A percentile compares a stretch with the other conserved stretches of the same genome.
Evolutionary conservation across 129 eudicot species (phyloP).

Genomic region (Mikania micrantha): DNA sequence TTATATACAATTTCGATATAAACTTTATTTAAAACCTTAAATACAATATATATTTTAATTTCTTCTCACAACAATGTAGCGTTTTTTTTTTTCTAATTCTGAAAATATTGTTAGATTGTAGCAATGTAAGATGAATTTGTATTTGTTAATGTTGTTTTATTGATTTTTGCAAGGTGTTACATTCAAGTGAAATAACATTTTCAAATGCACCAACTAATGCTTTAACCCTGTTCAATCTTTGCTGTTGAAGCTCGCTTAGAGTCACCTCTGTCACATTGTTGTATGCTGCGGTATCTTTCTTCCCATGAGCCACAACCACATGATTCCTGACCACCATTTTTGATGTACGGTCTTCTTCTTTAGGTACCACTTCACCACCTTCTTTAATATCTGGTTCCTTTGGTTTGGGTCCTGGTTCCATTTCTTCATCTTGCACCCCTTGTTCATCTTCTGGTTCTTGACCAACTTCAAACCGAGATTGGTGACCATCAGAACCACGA

Average conservation of each 20-base stretch:
- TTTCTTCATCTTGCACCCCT: constrained; percentile 7
- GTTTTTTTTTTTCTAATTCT: too few species aligned
- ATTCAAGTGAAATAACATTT: constrained; percentile 44
- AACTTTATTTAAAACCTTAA: too few species aligned
- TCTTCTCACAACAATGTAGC: too few species aligned
- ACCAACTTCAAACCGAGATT: background rate
- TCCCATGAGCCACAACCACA: constrained; percentile 25
- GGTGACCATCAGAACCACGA: constrained; percentile 1
- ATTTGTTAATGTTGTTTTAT: background rate
- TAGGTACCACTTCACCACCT: constrained; percentile 8
- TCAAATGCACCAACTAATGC: constrained; percentile 69
- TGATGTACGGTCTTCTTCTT: background rate
- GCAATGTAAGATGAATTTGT: background rate
- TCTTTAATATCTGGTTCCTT: background rate
- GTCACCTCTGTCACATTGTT: constrained; percentile 66
- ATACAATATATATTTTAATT: too few species aligned
- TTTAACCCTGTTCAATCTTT: constrained; percentile 44
- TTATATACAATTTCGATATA: too few species aligned
- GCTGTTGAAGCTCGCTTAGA: constrained; percentile 31
- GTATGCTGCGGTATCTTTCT: constrained; percentile 44
- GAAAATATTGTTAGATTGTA: too few species aligned
- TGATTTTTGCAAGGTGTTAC: background rate
- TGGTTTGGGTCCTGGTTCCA: background rate
- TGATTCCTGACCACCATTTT: constrained; percentile 1
- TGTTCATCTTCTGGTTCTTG: background rate